Conservation (phyloP, 257 asterid genomes). For the Salvia splendens region DNA sequence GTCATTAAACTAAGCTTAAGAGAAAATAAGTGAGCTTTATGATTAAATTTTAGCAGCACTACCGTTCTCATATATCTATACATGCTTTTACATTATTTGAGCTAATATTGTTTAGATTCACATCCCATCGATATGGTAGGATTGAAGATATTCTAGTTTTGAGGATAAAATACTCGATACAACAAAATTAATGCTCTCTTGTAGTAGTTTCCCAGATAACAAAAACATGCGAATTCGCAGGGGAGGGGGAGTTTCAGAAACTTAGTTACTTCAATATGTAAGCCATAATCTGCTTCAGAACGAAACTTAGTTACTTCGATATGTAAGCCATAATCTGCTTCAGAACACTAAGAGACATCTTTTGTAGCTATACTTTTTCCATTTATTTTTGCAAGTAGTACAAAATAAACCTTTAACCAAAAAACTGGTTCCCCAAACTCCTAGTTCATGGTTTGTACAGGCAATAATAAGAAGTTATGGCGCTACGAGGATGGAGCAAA, state of each 20-base stretch:
- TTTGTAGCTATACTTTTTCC: neutral
- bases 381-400: neutral
- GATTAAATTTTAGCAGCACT: neutral
- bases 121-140: too few species aligned
- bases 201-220: too few species aligned
- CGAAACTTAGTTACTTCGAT: neutral
- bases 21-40: neutral
- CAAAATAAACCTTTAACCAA: neutral
- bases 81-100: neutral
- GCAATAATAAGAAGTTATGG: neutral
- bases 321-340: neutral
- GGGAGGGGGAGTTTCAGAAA: neutral
- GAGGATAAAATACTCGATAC: too few species aligned
- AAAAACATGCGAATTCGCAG: neutral
- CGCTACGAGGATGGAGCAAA: neutral
- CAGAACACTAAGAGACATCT: neutral
- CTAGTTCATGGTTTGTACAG: neutral
- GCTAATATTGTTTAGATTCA: too few species aligned
- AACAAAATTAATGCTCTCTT: too few species aligned
- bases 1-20: neutral
- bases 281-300: neutral
- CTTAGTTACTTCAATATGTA: neutral
- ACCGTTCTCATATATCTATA: too few species aligned
- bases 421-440: neutral
- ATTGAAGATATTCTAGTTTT: too few species aligned